Evolutionary conservation across 805 yeast genomes (phyloP).

Genomic region (Ascoidea asiatica): DNA sequence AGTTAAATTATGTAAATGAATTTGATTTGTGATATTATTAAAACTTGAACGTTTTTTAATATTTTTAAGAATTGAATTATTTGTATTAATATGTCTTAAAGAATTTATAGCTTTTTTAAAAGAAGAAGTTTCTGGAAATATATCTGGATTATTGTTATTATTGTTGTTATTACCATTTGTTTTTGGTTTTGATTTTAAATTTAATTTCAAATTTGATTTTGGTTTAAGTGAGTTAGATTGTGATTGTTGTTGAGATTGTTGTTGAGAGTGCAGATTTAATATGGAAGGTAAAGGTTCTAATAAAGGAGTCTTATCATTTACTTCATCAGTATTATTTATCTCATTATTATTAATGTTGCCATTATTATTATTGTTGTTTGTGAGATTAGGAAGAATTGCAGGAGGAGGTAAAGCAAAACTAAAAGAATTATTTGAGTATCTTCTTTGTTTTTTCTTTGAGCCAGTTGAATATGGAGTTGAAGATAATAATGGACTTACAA

Average conservation of each 20-base stretch:
- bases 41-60: no score
- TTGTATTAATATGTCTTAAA: no score
- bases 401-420: conserved; percentile 1
- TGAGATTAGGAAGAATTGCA: conserved; percentile 4
- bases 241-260: background rate
- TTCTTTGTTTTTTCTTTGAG: conserved; percentile 13
- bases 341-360: background rate
- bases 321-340: background rate
- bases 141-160: background rate
- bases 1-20: no score
- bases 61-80: background rate
- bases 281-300: background rate
- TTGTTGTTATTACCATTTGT: background rate
- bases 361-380: no score
- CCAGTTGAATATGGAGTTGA: background rate
- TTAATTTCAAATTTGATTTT: no score
- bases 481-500: background rate
- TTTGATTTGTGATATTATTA: no score
- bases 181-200: background rate
- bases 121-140: background rate
- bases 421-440: conserved; percentile 1
- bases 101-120: background rate
- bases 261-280: no score
- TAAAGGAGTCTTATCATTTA: background rate
- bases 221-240: background rate